Evolutionary conservation across 352 stramenopile species (phyloP).

Genomic region (Globisporangium radiosum): DNA sequence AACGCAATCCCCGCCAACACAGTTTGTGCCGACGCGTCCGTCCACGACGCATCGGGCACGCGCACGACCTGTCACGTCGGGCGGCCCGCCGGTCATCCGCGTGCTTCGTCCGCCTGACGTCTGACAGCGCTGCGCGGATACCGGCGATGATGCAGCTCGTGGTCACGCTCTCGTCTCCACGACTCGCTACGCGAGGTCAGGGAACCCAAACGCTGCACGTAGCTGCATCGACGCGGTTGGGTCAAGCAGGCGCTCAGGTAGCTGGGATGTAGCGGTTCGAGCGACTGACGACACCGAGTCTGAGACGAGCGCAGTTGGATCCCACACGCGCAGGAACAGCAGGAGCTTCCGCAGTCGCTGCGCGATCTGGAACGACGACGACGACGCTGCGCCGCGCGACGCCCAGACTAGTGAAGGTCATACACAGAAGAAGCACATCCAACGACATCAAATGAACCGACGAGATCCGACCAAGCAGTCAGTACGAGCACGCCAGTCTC

Average conservation of each 20-base stretch:
- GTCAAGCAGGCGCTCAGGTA: constrained; percentile 32
- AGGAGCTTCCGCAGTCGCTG: constrained; percentile 46
- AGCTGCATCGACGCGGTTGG: constrained; percentile 14
- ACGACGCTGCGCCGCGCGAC: constrained; percentile 8
- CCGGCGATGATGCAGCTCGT: no score
- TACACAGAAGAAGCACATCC: not conserved
- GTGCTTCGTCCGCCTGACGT: constrained; percentile 29
- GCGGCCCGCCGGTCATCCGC: constrained; percentile 32
- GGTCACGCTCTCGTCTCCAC: no score
- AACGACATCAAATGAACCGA: no score
- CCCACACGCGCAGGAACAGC: constrained; percentile 51
- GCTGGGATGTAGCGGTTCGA: constrained; percentile 15
- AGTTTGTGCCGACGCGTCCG: constrained; percentile 7
- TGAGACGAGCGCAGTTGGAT: constrained; percentile 24
- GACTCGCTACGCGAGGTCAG: not conserved
- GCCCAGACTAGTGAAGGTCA: constrained; percentile 19
- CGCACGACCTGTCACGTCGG: constrained; percentile 32
- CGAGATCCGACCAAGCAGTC: no score
- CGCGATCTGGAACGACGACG: constrained; percentile 29
- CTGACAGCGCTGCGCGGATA: not conserved
- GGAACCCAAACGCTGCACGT: constrained; percentile 34
- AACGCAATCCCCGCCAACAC: not conserved
- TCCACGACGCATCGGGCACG: constrained; percentile 5
- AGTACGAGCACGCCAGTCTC: no score
- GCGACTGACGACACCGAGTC: constrained; percentile 25